Conservation (phyloP, 1,284 basidiomycete species). For the Tremellales sp. region DNA sequence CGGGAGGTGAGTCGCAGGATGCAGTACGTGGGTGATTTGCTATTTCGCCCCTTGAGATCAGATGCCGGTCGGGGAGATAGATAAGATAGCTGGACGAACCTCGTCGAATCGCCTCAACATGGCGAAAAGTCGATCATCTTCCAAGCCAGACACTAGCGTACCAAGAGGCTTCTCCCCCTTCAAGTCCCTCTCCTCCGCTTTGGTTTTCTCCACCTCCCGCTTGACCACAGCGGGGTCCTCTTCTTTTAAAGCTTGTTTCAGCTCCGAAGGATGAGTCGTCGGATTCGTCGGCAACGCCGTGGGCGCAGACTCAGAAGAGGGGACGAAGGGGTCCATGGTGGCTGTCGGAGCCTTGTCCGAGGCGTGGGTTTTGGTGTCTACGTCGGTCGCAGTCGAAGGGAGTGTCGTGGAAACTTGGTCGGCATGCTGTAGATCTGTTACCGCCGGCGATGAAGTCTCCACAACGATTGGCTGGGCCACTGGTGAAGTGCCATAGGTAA, state of each 20-base stretch:
- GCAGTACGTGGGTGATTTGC: conserved; percentile 50
- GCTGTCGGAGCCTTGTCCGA: no score
- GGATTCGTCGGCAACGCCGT: conserved; percentile 45
- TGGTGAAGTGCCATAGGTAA: no score
- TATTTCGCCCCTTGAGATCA: conserved; percentile 16
- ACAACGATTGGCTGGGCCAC: no score
- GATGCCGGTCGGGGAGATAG: neutral
- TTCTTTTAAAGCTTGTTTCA: conserved; percentile 34
- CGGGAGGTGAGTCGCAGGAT: conserved; percentile 40
- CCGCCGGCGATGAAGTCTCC: no score
- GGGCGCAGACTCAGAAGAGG: conserved; percentile 30
- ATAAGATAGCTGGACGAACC: conserved; percentile 40
- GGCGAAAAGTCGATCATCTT: conserved; percentile 49
- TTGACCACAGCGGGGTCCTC: conserved; percentile 41
- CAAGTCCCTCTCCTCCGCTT: conserved; percentile 44
- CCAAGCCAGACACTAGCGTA: conserved; percentile 47
- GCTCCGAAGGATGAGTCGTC: conserved; percentile 38
- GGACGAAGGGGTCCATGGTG: conserved; percentile 31
- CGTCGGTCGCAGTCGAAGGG: no score
- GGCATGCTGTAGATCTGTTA: no score
- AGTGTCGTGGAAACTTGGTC: no score
- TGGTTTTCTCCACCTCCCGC: conserved; percentile 48
- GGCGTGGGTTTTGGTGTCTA: no score
- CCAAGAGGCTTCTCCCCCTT: conserved; percentile 41
- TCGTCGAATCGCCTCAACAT: conserved; percentile 48